phyloP scores from a whole-genome alignment of 306 rosid species.

The Fagus sylvatica region DNA sequence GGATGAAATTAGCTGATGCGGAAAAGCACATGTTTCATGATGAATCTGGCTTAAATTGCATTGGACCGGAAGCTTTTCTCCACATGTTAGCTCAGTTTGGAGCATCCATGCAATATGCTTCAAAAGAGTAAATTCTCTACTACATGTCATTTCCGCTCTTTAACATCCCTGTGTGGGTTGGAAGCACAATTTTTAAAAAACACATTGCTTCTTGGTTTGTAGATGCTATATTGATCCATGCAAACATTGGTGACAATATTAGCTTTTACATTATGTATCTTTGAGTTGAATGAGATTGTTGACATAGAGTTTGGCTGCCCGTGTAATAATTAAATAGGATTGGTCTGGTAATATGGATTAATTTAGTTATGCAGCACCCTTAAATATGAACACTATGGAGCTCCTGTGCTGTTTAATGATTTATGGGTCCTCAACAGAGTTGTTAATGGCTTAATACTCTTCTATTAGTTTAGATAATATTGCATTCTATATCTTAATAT shows the following conservation, averaged over 20 bases:
- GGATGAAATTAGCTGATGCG: slow-evolving; percentile 59
- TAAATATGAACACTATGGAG: slow-evolving; percentile 12
- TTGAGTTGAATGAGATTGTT: neutral
- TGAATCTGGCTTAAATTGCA: slow-evolving; percentile 41
- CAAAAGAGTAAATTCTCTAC: slow-evolving; percentile 63
- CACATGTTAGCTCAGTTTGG: slow-evolving; percentile 62
- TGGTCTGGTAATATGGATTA: neutral
- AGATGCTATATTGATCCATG: neutral
- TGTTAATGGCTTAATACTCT: neutral
- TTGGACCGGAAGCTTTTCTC: slow-evolving; percentile 68
- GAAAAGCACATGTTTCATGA: slow-evolving; percentile 55
- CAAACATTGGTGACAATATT: slow-evolving; percentile 8
- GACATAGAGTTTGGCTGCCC: neutral
- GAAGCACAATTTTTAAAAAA: neutral
- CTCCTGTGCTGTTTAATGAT: slow-evolving; percentile 10
- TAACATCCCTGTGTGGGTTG: neutral
- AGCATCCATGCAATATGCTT: slow-evolving; percentile 61
- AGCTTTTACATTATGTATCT: neutral
- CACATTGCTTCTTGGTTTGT: slow-evolving; percentile 11
- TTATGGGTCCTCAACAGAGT: neutral
- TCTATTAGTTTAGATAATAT: neutral
- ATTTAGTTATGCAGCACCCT: slow-evolving; percentile 15
- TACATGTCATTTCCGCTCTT: neutral
- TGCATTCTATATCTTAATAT: slow-evolving; percentile 3
- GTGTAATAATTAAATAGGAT: neutral